Evolutionary conservation across 2,329 filamentous ascomycete genomes (phyloP).

Genomic region (Calonectria leucothoes): DNA sequence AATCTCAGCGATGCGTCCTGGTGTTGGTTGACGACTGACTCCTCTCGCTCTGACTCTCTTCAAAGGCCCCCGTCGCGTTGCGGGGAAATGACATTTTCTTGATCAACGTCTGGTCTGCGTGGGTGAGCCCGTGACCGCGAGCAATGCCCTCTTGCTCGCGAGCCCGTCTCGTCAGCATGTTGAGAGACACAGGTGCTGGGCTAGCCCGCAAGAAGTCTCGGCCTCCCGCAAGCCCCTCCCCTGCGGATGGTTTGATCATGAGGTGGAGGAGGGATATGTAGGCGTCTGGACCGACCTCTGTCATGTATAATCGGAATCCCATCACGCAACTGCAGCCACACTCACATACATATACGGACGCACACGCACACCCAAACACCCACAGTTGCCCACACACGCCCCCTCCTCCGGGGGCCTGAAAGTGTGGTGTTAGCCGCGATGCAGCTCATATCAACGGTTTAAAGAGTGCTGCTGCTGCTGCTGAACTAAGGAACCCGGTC

Average conservation of each 20-base stretch:
- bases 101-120: constrained; percentile 11
- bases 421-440: neutral
- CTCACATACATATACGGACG: neutral
- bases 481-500: neutral
- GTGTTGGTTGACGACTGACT: neutral
- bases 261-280: neutral
- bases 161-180: neutral
- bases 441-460: constrained; percentile 1
- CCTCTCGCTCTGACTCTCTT: neutral
- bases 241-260: neutral
- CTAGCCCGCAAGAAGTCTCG: neutral
- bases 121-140: neutral
- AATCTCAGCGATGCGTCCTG: constrained; percentile 14
- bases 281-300: neutral
- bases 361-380: neutral
- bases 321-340: constrained; percentile 3
- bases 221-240: neutral
- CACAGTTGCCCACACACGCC: neutral
- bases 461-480: neutral
- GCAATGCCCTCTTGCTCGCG: neutral
- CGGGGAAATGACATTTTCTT: constrained; percentile 32
- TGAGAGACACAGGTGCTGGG: neutral
- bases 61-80: constrained; percentile 23
- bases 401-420: neutral
- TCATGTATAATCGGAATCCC: constrained; percentile 4